These are phyloP conservation scores for Trypanosoma brucei DNA, from an alignment of 208 protist species.

Conservation along the genomic window DNA sequence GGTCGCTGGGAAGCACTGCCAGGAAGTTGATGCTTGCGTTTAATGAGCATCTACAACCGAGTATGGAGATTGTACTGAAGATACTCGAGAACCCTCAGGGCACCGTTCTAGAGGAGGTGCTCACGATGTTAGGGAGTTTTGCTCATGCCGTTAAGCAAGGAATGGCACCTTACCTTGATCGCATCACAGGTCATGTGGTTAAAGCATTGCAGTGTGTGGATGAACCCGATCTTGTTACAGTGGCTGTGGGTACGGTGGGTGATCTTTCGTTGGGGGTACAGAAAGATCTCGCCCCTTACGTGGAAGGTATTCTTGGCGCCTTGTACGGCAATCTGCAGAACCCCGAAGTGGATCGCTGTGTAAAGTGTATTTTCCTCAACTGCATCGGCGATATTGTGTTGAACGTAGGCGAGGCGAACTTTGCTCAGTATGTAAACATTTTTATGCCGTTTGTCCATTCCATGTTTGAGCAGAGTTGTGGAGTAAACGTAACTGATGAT, in stretches of 20 bases:
- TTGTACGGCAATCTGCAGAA: conserved; percentile 77
- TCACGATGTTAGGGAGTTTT: conserved; percentile 91
- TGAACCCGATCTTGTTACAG: conserved; percentile 72
- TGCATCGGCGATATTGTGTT: conserved; percentile 95
- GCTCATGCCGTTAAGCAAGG: conserved; percentile 70
- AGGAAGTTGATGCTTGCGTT: conserved; percentile 62
- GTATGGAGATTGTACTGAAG: conserved; percentile 57
- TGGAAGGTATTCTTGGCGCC: conserved; percentile 72
- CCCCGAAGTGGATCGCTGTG: conserved; percentile 74
- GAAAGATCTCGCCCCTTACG: conserved; percentile 61
- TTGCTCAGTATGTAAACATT: conserved; percentile 81
- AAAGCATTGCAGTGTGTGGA: conserved; percentile 69
- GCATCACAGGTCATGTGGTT: conserved; percentile 84
- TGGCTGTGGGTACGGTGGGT: conserved; percentile 90
- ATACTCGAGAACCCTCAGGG: conserved; percentile 52
- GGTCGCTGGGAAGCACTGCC: conserved; percentile 65
- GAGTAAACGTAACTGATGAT: conserved; percentile 64
- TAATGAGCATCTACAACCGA: conserved; percentile 29
- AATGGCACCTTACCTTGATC: conserved; percentile 79
- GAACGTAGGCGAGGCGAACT: conserved; percentile 76
- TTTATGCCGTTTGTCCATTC: conserved; percentile 77
- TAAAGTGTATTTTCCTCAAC: conserved; percentile 93
- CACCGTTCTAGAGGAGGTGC: conserved; percentile 91
- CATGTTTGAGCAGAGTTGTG: conserved; percentile 59
- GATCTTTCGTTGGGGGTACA: conserved; percentile 91